A percentile compares a stretch with the other conserved stretches of the same genome.
These are phyloP conservation scores for Acer campestre DNA, from an alignment of 345 rosid genomes.

Conservation along the genomic window DNA sequence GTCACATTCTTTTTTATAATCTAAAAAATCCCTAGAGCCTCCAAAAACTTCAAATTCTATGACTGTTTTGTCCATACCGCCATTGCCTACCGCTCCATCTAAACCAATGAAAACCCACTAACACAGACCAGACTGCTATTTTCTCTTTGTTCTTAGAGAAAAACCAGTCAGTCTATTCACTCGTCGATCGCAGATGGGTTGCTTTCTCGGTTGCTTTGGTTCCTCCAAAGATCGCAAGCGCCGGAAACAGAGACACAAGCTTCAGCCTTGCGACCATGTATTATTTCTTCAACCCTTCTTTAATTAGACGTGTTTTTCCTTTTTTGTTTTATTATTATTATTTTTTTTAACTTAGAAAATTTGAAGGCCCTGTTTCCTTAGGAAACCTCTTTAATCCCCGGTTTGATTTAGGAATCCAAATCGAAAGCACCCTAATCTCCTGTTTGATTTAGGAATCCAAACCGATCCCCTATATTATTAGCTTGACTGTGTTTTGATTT, in stretches of 20 bases:
- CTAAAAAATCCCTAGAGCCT: slow-evolving; percentile 17
- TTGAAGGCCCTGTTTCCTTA: not conserved
- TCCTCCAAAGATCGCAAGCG: slow-evolving; percentile 63
- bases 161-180: not conserved
- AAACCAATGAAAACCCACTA: slow-evolving; percentile 34
- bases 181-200: slow-evolving; percentile 52
- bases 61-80: slow-evolving; percentile 46
- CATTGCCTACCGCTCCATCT: slow-evolving; percentile 23
- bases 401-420: slow-evolving; percentile 8
- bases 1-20: slow-evolving; percentile 48
- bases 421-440: not conserved
- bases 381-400: not conserved
- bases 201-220: slow-evolving; percentile 88
- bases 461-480: not conserved
- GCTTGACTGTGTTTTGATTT: not conserved
- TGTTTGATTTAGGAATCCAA: slow-evolving; percentile 10
- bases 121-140: slow-evolving; percentile 1
- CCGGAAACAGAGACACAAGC: slow-evolving; percentile 45
- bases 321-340: no score
- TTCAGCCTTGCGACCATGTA: slow-evolving; percentile 55
- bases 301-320: not conserved
- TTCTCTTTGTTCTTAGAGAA: slow-evolving; percentile 4
- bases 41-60: slow-evolving; percentile 26
- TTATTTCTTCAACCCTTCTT: slow-evolving; percentile 23
- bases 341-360: not conserved